Percentiles rank a stretch among this genome's conserved stretches.
phyloP scores from a whole-genome alignment of 1,284 basidiomycete genomes.

The Xanthoconium separans region DNA sequence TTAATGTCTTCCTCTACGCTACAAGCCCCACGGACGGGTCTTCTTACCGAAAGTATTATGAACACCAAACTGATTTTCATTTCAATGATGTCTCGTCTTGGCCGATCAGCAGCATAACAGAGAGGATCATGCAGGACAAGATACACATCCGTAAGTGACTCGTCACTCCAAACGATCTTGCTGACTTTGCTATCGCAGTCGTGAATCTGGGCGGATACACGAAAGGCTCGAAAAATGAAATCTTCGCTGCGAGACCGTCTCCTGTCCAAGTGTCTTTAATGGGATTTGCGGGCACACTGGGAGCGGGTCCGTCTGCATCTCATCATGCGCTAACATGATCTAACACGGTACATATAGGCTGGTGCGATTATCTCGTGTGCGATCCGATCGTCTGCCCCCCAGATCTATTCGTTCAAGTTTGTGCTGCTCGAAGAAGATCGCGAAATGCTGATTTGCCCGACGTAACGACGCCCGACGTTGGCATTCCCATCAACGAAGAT shows the following conservation, averaged over 20 bases:
- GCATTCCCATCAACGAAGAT: slow-evolving; percentile 42
- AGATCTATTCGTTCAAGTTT: slow-evolving; percentile 40
- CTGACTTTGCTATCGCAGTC: slow-evolving; percentile 30
- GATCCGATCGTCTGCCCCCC: slow-evolving; percentile 50
- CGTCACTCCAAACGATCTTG: background rate
- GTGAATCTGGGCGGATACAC: slow-evolving; percentile 64
- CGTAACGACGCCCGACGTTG: slow-evolving; percentile 23
- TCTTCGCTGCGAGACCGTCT: slow-evolving; percentile 58
- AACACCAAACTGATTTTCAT: slow-evolving; percentile 41
- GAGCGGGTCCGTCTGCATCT: slow-evolving; percentile 37
- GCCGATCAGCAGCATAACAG: slow-evolving; percentile 42
- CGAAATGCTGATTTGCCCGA: background rate
- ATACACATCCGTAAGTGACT: slow-evolving; percentile 50
- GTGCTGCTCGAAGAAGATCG: slow-evolving; percentile 15
- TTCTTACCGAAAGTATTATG: slow-evolving; percentile 51
- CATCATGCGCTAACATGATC: background rate
- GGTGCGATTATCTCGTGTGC: slow-evolving; percentile 63
- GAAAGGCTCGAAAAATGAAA: slow-evolving; percentile 63
- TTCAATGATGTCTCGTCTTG: slow-evolving; percentile 54
- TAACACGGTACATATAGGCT: slow-evolving; percentile 33
- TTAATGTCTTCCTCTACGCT: slow-evolving; percentile 56
- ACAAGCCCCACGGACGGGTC: slow-evolving; percentile 55
- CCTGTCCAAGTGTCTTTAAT: slow-evolving; percentile 62
- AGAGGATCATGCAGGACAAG: slow-evolving; percentile 47
- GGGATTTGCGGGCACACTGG: slow-evolving; percentile 58